Conservation (phyloP, 192 early-diverging fungal species). For the Linnemannia zychae region DNA sequence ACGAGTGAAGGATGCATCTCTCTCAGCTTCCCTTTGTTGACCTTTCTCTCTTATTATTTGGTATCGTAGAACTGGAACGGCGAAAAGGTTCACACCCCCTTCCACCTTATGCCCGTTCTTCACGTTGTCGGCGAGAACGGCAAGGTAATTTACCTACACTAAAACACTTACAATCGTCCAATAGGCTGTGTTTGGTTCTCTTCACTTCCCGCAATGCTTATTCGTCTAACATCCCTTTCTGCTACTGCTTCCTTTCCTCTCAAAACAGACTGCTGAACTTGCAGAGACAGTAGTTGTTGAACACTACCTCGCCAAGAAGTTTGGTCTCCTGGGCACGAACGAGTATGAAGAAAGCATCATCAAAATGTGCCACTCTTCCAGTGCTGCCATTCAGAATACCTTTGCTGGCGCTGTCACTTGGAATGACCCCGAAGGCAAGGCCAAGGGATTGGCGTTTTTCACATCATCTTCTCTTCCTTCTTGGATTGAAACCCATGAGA, state of each 20-base stretch:
- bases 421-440: conserved; percentile 2
- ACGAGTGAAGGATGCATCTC: neutral
- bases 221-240: neutral
- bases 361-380: conserved; percentile 25
- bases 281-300: conserved; percentile 25
- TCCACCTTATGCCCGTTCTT: conserved; percentile 21
- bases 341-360: conserved; percentile 33
- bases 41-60: neutral
- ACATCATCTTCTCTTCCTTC: neutral
- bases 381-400: neutral
- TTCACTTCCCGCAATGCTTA: neutral
- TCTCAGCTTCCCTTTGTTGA: neutral
- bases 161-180: neutral
- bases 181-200: neutral
- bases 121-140: conserved; percentile 21
- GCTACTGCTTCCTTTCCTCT: neutral
- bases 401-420: conserved; percentile 18
- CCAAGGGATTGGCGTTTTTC: neutral
- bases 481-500: conserved; percentile 30
- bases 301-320: conserved; percentile 30
- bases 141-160: conserved; percentile 7
- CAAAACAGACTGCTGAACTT: neutral
- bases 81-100: conserved; percentile 20
- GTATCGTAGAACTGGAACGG: conserved; percentile 13
- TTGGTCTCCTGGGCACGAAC: conserved; percentile 36